Percentiles rank a stretch among this genome's conserved stretches.
These are phyloP conservation scores for Oryza officinalis DNA, from an alignment of 176 grass and related monocot species.

Conservation along the genomic window DNA sequence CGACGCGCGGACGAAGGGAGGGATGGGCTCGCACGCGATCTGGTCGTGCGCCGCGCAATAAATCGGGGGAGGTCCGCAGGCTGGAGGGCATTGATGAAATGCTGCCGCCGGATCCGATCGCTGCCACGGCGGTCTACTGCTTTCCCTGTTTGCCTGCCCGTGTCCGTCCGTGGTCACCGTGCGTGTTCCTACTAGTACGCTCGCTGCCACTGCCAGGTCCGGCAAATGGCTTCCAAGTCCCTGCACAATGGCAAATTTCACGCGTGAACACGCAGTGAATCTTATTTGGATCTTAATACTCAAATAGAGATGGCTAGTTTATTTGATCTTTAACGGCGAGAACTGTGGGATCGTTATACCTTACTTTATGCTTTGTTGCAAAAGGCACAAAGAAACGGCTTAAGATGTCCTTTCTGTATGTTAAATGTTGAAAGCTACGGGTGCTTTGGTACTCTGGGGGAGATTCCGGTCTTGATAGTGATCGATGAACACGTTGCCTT, in stretches of 20 bases:
- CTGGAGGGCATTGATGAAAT: not conserved
- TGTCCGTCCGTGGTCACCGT: not conserved
- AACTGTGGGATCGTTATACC: not conserved
- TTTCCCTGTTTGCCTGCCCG: too few species aligned
- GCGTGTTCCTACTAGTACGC: not conserved
- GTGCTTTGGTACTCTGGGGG: not conserved
- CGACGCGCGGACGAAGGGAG: too few species aligned
- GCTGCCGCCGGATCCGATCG: conserved; percentile 4
- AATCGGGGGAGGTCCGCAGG: not conserved
- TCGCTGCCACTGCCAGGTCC: not conserved
- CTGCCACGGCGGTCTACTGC: not conserved
- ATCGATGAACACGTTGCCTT: not conserved
- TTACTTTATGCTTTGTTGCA: too few species aligned
- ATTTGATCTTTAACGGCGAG: not conserved
- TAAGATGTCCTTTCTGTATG: not conserved
- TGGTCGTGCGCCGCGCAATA: not conserved
- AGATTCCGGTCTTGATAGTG: not conserved
- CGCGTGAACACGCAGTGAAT: not conserved
- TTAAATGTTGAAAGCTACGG: not conserved
- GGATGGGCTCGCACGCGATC: not conserved
- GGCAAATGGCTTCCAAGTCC: not conserved
- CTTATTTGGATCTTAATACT: too few species aligned
- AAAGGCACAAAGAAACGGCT: not conserved
- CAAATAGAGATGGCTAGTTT: not conserved
- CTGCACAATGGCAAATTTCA: not conserved